Evolutionary conservation across 176 grass and related monocot genomes (phyloP).

Genomic region (Zea mays): Zm-B73-REFERENCE-NAM-5.0 NC_050100.1:170698501-170699000

Average conservation of each 20-base stretch:
- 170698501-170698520: background rate
- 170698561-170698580: background rate
- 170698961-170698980: background rate
- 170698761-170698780: background rate
- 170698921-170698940: background rate
- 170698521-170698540: background rate
- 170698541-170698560: background rate
- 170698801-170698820: background rate
- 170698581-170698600: background rate
- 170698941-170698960: constrained; percentile 16
- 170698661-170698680: background rate
- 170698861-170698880: constrained; percentile 4
- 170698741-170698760: background rate
- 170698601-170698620: background rate
- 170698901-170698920: background rate
- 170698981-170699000: constrained; percentile 12
- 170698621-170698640: background rate
- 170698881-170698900: background rate
- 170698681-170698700: background rate
- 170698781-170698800: background rate
- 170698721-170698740: background rate
- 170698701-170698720: background rate
- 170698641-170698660: background rate
- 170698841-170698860: background rate
- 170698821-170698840: background rate